phyloP scores from a whole-genome alignment of 495 filamentous ascomycete genomes.

The Tuber indicum region DNA sequence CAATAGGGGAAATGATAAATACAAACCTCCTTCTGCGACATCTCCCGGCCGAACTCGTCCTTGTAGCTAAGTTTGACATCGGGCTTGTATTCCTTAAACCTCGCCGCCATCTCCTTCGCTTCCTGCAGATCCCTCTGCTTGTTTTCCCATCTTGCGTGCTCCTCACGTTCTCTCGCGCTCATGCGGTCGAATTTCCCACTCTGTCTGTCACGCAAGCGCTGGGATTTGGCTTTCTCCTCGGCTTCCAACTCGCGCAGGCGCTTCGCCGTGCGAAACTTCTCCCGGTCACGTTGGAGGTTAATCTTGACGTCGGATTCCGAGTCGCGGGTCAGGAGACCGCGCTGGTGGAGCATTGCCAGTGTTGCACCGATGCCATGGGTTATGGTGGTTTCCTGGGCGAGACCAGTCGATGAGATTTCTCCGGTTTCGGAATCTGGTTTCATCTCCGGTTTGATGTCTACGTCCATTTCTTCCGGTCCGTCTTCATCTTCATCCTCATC shows the following conservation, averaged over 20 bases:
- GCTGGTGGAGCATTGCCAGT: constrained; percentile 70
- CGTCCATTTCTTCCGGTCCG: constrained; percentile 50
- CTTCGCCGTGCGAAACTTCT: constrained; percentile 78
- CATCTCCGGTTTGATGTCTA: constrained; percentile 52
- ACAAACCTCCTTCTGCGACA: constrained; percentile 73
- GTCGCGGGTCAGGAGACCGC: constrained; percentile 63
- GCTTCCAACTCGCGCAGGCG: constrained; percentile 62
- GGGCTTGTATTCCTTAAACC: constrained; percentile 84
- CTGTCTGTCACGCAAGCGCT: constrained; percentile 79
- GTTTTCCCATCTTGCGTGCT: constrained; percentile 79
- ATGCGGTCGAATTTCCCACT: constrained; percentile 77
- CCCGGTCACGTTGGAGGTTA: constrained; percentile 63
- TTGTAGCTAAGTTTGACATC: constrained; percentile 83
- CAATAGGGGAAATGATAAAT: neutral
- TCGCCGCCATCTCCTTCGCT: constrained; percentile 68
- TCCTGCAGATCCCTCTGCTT: constrained; percentile 74
- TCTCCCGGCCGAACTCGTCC: constrained; percentile 74
- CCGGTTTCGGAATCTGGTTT: constrained; percentile 41
- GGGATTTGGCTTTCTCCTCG: constrained; percentile 68
- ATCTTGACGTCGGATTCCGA: constrained; percentile 58
- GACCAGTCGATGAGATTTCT: constrained; percentile 61
- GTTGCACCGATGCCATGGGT: constrained; percentile 73
- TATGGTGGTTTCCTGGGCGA: constrained; percentile 77
- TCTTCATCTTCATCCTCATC: constrained; percentile 43
- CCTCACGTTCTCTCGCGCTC: constrained; percentile 84